These are phyloP conservation scores for Boletus tylopilopsis DNA, from an alignment of 768 basidiomycete genomes.

Conservation along the genomic window DNA sequence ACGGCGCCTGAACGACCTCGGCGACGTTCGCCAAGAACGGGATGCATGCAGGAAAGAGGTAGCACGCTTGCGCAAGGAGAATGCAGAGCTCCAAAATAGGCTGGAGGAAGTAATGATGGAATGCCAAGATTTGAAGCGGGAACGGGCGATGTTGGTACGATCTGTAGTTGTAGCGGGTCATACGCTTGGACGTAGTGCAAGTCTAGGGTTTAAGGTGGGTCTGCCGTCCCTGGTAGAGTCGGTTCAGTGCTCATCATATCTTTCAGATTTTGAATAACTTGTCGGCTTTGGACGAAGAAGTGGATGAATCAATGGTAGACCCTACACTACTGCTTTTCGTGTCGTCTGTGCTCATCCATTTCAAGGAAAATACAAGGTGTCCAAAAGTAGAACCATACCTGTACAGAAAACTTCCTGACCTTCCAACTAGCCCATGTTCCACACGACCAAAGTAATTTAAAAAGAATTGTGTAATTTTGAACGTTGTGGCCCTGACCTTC, in stretches of 20 bases:
- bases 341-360: neutral
- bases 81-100: slow-evolving; percentile 18
- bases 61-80: slow-evolving; percentile 19
- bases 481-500: too few relatives aligned
- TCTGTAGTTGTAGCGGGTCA: neutral
- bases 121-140: slow-evolving; percentile 24
- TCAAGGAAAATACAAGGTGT: slow-evolving; percentile 5
- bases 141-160: slow-evolving; percentile 13
- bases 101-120: slow-evolving; percentile 18
- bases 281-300: slow-evolving; percentile 6
- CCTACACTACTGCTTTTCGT: neutral
- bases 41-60: slow-evolving; percentile 23
- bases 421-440: slow-evolving; percentile 7
- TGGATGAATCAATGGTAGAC: neutral
- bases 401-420: slow-evolving; percentile 9
- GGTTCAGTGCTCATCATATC: neutral
- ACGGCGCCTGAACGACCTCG: slow-evolving; percentile 22
- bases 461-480: too few relatives aligned
- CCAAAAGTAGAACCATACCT: neutral
- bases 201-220: slow-evolving; percentile 11
- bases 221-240: neutral
- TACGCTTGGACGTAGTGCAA: neutral
- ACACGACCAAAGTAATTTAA: too few relatives aligned
- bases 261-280: slow-evolving; percentile 4
- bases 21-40: slow-evolving; percentile 26